Evolutionary conservation across 2,329 filamentous ascomycete species (phyloP).

Genomic region (Fusarium proliferatum): DNA sequence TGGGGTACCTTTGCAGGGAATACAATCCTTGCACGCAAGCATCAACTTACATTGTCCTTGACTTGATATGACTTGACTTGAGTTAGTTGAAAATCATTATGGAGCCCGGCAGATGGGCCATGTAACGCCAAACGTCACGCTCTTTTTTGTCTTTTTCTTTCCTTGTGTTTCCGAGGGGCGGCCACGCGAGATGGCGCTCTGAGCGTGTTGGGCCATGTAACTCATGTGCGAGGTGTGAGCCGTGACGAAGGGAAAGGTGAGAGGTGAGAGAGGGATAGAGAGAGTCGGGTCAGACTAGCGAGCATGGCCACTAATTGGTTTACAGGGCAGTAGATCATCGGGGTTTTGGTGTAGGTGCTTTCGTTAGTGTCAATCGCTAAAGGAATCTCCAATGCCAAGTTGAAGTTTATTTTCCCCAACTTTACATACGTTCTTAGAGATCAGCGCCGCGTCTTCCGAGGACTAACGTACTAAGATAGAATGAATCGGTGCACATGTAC

Average conservation of each 20-base stretch:
- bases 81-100: slow-evolving; percentile 4
- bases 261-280: neutral
- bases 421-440: neutral
- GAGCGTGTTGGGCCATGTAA: slow-evolving; percentile 23
- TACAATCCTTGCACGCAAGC: slow-evolving; percentile 26
- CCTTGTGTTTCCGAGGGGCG: slow-evolving; percentile 37
- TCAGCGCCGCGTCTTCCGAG: neutral
- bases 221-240: slow-evolving; percentile 38
- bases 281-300: neutral
- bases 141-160: slow-evolving; percentile 5
- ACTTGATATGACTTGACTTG: slow-evolving; percentile 3
- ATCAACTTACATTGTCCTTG: slow-evolving; percentile 4
- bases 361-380: neutral
- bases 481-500: slow-evolving; percentile 2
- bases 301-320: neutral
- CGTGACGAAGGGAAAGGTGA: slow-evolving; percentile 3
- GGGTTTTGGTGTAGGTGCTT: neutral
- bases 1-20: slow-evolving; percentile 23
- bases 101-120: slow-evolving; percentile 38
- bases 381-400: neutral
- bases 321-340: neutral
- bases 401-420: neutral
- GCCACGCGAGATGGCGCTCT: slow-evolving; percentile 46
- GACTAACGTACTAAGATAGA: neutral
- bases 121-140: slow-evolving; percentile 36